Evolutionary conservation across 257 asterid genomes (phyloP).

Genomic region (Gardenia jasminoides): DNA sequence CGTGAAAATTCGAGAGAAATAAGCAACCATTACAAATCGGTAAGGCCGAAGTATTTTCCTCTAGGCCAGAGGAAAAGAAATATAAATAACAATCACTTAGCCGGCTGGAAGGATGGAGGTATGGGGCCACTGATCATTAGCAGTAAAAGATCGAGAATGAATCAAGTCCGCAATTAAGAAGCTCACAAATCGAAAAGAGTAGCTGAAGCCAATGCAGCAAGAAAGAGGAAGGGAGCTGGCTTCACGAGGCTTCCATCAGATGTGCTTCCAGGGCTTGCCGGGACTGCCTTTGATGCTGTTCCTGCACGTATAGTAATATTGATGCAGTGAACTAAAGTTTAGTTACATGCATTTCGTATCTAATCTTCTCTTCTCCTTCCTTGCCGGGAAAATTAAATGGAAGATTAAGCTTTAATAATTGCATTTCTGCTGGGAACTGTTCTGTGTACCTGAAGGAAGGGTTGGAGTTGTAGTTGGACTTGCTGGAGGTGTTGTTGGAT

Average conservation of each 20-base stretch:
- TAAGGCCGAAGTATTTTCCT: neutral
- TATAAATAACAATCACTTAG: neutral
- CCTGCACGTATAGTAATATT: conserved; percentile 14
- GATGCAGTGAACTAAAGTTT: neutral
- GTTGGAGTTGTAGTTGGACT: conserved; percentile 18
- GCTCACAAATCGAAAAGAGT: conserved; percentile 14
- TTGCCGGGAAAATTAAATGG: no score
- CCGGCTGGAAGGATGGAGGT: neutral
- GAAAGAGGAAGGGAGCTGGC: conserved; percentile 23
- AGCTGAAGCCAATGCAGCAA: conserved; percentile 27
- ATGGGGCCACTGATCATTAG: neutral
- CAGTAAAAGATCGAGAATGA: conserved; percentile 3
- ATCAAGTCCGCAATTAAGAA: neutral
- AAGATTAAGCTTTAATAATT: neutral
- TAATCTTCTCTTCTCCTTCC: no score
- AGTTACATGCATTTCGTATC: neutral
- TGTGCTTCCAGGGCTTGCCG: conserved; percentile 26
- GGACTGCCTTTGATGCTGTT: conserved; percentile 39
- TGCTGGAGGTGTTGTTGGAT: conserved; percentile 11
- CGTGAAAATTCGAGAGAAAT: neutral
- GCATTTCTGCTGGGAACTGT: no score
- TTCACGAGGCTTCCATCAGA: conserved; percentile 31
- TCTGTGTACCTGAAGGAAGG: conserved; percentile 23
- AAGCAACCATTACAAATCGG: conserved; percentile 3
- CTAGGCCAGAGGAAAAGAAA: neutral